Conservation (phyloP, 345 rosid genomes). For the Salix arbutifolia region DNA sequence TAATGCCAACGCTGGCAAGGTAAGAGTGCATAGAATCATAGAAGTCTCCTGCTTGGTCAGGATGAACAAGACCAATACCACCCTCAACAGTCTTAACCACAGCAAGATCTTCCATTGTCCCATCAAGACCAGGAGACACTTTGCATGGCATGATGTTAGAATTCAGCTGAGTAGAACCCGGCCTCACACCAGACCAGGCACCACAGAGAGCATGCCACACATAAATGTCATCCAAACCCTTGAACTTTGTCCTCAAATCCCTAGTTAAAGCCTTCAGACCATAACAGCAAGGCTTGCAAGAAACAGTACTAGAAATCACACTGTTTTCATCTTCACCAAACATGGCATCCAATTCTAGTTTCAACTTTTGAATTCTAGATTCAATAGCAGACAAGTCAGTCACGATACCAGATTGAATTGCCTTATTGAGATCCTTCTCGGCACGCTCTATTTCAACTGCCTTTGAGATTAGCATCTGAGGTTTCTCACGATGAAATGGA, state of each 20-base stretch:
- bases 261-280: constrained; percentile 61
- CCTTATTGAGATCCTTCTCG: constrained; percentile 42
- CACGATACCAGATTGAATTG: constrained; percentile 31
- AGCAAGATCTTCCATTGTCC: constrained; percentile 74
- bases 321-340: constrained; percentile 21
- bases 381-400: constrained; percentile 31
- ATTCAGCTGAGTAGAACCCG: constrained; percentile 48
- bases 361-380: constrained; percentile 36
- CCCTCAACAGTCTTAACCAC: constrained; percentile 67
- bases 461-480: constrained; percentile 66
- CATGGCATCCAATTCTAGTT: constrained; percentile 47
- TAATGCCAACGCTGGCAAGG: constrained; percentile 61
- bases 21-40: constrained; percentile 80
- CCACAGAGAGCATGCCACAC: constrained; percentile 93
- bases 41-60: constrained; percentile 56
- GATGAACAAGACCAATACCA: constrained; percentile 75
- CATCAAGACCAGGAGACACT: constrained; percentile 55
- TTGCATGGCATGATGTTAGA: constrained; percentile 41
- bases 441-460: constrained; percentile 68
- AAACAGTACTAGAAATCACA: not conserved
- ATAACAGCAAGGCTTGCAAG: constrained; percentile 17
- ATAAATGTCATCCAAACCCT: constrained; percentile 62
- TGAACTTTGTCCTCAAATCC: constrained; percentile 60
- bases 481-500: constrained; percentile 47
- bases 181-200: constrained; percentile 86